Evolutionary conservation across 768 basidiomycete species (phyloP).

Genomic region (Termitomyces sp.): DNA sequence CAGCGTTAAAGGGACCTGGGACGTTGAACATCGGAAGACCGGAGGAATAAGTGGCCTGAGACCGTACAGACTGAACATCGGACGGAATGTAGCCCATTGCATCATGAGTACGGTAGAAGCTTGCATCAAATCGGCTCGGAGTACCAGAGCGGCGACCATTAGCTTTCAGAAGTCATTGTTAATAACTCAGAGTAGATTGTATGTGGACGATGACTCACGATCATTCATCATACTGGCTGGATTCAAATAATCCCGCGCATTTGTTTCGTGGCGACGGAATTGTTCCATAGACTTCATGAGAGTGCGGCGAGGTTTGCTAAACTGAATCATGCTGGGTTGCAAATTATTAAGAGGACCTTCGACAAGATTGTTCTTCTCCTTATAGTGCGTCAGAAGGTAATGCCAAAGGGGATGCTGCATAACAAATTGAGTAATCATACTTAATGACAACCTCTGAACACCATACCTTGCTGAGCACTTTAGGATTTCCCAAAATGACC

Average conservation of each 20-base stretch:
- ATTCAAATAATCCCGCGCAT: constrained; percentile 69
- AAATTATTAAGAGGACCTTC: constrained; percentile 96
- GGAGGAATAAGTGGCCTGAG: constrained; percentile 94
- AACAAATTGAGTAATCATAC: constrained; percentile 11
- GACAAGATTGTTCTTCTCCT: constrained; percentile 89
- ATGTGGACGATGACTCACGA: constrained; percentile 32
- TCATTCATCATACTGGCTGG: constrained; percentile 38
- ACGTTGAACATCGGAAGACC: constrained; percentile 81
- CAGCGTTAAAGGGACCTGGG: constrained; percentile 65
- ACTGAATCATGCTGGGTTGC: constrained; percentile 98
- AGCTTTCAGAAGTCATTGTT: constrained; percentile 18
- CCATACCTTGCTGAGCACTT: constrained; percentile 95
- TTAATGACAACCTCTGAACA: constrained; percentile 14
- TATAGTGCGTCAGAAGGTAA: constrained; percentile 96
- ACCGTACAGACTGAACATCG: constrained; percentile 92
- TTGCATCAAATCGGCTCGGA: constrained; percentile 91
- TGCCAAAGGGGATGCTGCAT: constrained; percentile 96
- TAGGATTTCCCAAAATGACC: constrained; percentile 99
- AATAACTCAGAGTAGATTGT: constrained; percentile 1
- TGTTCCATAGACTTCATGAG: constrained; percentile 88
- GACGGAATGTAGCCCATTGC: constrained; percentile 91
- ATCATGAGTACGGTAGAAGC: constrained; percentile 95
- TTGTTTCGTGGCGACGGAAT: constrained; percentile 90
- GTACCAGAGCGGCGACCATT: constrained; percentile 74
- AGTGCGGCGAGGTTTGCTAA: constrained; percentile 92